phyloP scores from a whole-genome alignment of 495 filamentous ascomycete species.

The Sordaria brevicollis region DNA sequence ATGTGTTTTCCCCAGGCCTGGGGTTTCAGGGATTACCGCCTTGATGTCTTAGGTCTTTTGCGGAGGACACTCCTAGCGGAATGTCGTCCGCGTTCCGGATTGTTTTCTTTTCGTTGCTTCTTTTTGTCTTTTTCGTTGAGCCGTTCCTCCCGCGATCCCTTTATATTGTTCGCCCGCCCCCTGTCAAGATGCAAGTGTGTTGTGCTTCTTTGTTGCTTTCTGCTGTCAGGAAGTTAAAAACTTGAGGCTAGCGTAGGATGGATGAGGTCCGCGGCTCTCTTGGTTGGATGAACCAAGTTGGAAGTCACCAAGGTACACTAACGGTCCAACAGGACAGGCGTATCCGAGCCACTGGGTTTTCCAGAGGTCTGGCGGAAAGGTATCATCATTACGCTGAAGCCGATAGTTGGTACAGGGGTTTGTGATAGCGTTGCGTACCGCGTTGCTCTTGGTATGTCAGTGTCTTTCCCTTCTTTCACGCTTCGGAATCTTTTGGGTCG shows the following conservation, averaged over 20 bases:
- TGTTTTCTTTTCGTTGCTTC: not conserved
- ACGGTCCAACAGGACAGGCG: not conserved
- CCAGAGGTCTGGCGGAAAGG: not conserved
- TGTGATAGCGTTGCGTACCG: not conserved
- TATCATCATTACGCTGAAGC: not conserved
- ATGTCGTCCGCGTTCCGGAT: not conserved
- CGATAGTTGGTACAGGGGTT: not conserved
- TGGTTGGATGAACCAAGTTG: not conserved
- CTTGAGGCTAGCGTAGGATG: not conserved
- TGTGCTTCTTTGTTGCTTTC: not conserved
- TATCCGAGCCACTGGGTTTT: not conserved
- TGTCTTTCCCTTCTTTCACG: not conserved
- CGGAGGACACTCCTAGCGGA: not conserved
- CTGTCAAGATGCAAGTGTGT: not conserved
- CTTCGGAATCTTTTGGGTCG: not conserved
- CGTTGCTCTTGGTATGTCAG: not conserved
- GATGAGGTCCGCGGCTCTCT: not conserved
- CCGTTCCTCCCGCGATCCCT: not conserved
- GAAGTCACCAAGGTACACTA: not conserved
- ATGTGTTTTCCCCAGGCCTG: not conserved
- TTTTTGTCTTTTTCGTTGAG: not conserved
- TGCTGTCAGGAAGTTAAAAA: not conserved
- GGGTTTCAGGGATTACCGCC: not conserved
- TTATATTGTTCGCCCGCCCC: not conserved
- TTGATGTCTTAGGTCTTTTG: no score